Conservation (phyloP, 2,329 filamentous ascomycete genomes). For the Blumeria hordei region DNA sequence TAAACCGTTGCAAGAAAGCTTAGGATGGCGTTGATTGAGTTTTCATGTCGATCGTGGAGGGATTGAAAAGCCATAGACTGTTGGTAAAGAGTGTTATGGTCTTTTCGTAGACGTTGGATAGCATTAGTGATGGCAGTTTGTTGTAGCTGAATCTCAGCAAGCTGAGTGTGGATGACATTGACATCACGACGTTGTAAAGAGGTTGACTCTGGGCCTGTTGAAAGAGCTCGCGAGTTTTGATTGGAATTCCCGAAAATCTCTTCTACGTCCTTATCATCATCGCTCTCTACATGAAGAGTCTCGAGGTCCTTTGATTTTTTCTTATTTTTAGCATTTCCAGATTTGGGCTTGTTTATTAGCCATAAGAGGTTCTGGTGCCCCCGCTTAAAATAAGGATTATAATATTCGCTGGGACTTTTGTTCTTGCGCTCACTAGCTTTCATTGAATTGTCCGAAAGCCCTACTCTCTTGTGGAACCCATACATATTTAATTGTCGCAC, state of each 20-base stretch:
- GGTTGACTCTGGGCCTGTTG: constrained; percentile 16
- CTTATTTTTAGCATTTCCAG: constrained; percentile 31
- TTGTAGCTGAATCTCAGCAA: constrained; percentile 61
- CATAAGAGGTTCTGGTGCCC: constrained; percentile 81
- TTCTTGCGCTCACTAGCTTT: constrained; percentile 90
- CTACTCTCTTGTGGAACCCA: constrained; percentile 50
- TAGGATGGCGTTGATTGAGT: constrained; percentile 95
- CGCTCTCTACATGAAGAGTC: constrained; percentile 44
- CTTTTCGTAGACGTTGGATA: constrained; percentile 55
- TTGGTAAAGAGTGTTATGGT: constrained; percentile 70
- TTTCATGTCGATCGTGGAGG: constrained; percentile 88
- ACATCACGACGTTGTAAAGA: constrained; percentile 48
- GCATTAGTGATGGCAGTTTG: constrained; percentile 69
- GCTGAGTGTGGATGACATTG: constrained; percentile 50
- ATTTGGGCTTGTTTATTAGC: constrained; percentile 91
- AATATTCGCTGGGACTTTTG: constrained; percentile 96
- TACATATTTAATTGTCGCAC: constrained; percentile 95
- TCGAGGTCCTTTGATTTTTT: constrained; percentile 32
- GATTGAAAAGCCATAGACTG: constrained; percentile 77
- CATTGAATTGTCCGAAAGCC: constrained; percentile 91
- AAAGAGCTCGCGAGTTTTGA: constrained; percentile 18
- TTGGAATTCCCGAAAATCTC: constrained; percentile 19
- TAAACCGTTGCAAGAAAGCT: constrained; percentile 95
- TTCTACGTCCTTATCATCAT: constrained; percentile 27
- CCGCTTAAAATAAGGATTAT: constrained; percentile 85